Percentiles rank a stretch among this genome's conserved stretches.
These are phyloP conservation scores for Podospora tetraspora DNA, from an alignment of 495 filamentous ascomycete genomes.

Conservation along the genomic window DNA sequence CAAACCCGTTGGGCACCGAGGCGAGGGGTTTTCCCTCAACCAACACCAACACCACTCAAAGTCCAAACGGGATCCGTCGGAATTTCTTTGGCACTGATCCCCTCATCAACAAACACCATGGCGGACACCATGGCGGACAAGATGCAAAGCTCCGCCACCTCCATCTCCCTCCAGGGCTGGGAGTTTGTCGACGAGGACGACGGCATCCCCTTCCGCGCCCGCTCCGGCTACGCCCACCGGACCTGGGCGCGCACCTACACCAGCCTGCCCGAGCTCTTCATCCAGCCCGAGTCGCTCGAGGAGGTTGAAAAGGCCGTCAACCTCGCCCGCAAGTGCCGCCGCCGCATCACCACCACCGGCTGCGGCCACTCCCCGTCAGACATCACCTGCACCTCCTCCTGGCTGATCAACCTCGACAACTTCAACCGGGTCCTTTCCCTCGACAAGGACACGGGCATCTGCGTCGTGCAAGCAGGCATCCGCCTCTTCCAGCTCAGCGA, in stretches of 20 bases:
- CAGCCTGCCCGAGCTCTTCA: constrained; percentile 80
- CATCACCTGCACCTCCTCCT: constrained; percentile 87
- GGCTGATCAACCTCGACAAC: constrained; percentile 89
- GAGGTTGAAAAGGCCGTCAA: constrained; percentile 81
- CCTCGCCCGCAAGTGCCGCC: constrained; percentile 74
- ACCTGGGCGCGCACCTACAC: constrained; percentile 97
- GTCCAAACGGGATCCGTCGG: neutral
- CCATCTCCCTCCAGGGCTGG: constrained; percentile 21
- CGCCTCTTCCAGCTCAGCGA: constrained; percentile 64
- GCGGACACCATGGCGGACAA: neutral
- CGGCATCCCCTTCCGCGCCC: constrained; percentile 68
- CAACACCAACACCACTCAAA: neutral
- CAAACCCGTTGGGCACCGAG: neutral
- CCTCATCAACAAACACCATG: neutral
- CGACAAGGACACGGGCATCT: constrained; percentile 54
- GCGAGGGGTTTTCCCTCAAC: neutral
- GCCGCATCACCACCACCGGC: constrained; percentile 73
- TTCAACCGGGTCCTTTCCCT: constrained; percentile 67
- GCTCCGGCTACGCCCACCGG: constrained; percentile 65
- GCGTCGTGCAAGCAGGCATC: constrained; percentile 83
- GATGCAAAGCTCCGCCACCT: constrained; percentile 18
- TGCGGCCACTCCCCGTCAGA: constrained; percentile 89
- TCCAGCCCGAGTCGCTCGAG: constrained; percentile 67
- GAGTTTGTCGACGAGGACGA: constrained; percentile 25
- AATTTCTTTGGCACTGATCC: neutral